phyloP scores from a whole-genome alignment of 345 rosid genomes.

The Eucalyptus albens region DNA sequence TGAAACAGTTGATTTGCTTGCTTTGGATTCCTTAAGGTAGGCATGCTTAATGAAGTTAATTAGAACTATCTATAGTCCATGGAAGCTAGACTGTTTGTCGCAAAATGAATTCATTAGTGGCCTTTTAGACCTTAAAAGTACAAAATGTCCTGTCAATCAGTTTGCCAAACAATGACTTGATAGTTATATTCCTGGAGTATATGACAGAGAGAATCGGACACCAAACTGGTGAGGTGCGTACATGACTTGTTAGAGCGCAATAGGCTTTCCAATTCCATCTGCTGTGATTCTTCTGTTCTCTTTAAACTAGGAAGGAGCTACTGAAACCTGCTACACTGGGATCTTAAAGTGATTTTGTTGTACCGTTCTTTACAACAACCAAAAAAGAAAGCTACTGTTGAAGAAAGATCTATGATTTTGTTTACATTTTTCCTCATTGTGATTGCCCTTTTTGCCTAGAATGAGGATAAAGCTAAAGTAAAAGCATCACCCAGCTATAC shows the following conservation, averaged over 20 bases:
- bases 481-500: slow-evolving; percentile 13
- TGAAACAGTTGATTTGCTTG: background rate
- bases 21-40: background rate
- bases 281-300: background rate
- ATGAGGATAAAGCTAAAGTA: slow-evolving; percentile 16
- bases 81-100: background rate
- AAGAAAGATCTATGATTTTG: background rate
- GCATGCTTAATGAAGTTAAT: background rate
- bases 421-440: background rate
- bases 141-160: background rate
- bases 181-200: background rate
- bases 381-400: background rate
- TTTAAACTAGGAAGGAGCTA: background rate
- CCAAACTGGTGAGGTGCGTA: background rate
- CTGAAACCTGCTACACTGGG: background rate
- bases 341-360: background rate
- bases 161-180: background rate
- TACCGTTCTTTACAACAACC: background rate
- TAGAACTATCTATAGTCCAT: background rate
- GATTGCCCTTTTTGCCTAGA: slow-evolving; percentile 1
- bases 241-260: background rate
- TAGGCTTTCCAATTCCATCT: background rate
- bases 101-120: background rate
- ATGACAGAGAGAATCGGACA: background rate
- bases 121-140: background rate